Percentiles rank a stretch among this genome's conserved stretches.
These are phyloP conservation scores for Centella asiatica DNA, from an alignment of 129 eudicot genomes.

Conservation along the genomic window DNA sequence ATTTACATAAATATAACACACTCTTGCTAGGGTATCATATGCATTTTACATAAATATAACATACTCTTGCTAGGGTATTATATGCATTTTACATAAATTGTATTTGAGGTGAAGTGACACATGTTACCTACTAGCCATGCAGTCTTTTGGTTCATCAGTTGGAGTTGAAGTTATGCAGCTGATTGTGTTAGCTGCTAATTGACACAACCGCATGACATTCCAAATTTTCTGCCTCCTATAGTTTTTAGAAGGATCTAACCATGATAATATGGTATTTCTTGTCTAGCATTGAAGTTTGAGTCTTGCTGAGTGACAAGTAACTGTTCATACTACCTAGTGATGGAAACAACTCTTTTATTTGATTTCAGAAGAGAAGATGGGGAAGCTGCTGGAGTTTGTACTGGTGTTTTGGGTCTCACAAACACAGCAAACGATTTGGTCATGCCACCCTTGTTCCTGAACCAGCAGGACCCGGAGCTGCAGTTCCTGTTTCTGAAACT, in stretches of 20 bases:
- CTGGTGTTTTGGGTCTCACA: conserved; percentile 84
- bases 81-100: neutral
- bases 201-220: neutral
- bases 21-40: too few relatives aligned
- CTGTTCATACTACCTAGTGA: neutral
- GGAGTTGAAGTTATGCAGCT: neutral
- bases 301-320: neutral
- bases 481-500: conserved; percentile 31
- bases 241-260: neutral
- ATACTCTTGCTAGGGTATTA: neutral
- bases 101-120: neutral
- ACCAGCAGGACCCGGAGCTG: conserved; percentile 26
- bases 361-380: conserved; percentile 85
- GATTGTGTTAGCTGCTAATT: neutral
- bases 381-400: conserved; percentile 83
- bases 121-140: neutral
- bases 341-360: conserved; percentile 16
- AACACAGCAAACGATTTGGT: conserved; percentile 60
- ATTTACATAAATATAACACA: too few relatives aligned
- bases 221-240: neutral
- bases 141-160: neutral
- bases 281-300: neutral
- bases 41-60: too few relatives aligned
- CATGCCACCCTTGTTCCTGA: conserved; percentile 82
- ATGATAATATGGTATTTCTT: neutral